phyloP scores from a whole-genome alignment of 2,329 filamentous ascomycete genomes.

The Davidsoniella virescens region DNA sequence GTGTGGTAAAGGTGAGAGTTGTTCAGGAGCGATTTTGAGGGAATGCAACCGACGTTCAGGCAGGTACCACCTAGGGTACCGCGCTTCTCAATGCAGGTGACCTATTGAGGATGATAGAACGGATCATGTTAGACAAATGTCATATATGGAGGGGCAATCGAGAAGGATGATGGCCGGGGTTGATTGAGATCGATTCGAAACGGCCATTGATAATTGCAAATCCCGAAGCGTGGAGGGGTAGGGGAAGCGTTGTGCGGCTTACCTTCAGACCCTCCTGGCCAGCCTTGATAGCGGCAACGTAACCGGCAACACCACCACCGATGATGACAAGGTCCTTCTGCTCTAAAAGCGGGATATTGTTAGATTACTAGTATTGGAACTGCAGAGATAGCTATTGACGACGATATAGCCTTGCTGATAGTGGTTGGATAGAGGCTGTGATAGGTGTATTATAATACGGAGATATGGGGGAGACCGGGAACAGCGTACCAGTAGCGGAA shows the following conservation, averaged over 20 bases:
- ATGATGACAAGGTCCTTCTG: slow-evolving; percentile 97
- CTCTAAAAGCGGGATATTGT: slow-evolving; percentile 32
- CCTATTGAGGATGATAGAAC: slow-evolving; percentile 32
- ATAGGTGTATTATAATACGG: background rate
- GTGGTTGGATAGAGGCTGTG: background rate
- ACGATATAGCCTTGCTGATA: background rate
- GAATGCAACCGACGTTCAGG: slow-evolving; percentile 97
- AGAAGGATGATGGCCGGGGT: too few species aligned
- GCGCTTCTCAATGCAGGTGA: slow-evolving; percentile 96
- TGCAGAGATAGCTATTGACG: background rate
- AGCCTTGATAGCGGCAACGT: slow-evolving; percentile 97
- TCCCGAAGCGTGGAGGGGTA: background rate
- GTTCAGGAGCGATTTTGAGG: slow-evolving; percentile 98
- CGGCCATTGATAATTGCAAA: background rate
- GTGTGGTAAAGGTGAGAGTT: slow-evolving; percentile 98
- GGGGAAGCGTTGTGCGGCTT: slow-evolving; percentile 16
- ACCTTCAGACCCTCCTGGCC: slow-evolving; percentile 96
- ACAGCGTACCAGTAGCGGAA: slow-evolving; percentile 36
- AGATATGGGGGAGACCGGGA: background rate
- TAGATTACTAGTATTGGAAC: slow-evolving; percentile 22
- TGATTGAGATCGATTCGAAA: slow-evolving; percentile 9
- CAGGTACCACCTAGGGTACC: slow-evolving; percentile 90
- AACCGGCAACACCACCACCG: slow-evolving; percentile 92
- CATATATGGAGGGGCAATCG: too few species aligned
- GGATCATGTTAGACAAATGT: background rate